Base-by-base conservation (phyloP, 768 basidiomycete species). In the Boletus reticuloceps region DNA sequence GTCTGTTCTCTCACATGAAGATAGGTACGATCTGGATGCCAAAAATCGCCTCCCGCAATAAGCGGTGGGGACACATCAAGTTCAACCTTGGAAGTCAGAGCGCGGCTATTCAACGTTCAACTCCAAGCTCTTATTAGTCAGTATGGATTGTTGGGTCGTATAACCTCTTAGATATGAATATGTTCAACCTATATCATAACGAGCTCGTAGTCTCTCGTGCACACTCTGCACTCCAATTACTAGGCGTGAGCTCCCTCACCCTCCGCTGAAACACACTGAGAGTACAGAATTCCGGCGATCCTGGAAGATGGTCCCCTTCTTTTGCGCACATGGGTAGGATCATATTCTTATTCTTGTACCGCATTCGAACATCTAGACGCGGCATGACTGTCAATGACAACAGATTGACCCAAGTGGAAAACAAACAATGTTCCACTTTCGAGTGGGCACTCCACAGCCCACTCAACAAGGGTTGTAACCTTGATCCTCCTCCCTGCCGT, bases 241-340 rank as follows among this genome's bases (percentile, higher is more conserved):
- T 63, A 12, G 89, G 88, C 6, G 85, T 86, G 4, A 91, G 74
- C 61, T 86, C 83, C 60, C 75, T 75, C 13, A 89, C 82, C 17
- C 85, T 77, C 42, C 77, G 77, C 37, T 74, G 72, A 72, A 91
- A 91, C 20, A 84, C 84, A 13, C 74, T 67, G 37, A 91, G 72
- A 6, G 83, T 83, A 69, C 89, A 91, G 61, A 91, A 84, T 64
- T 90, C 88, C 0, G 89, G 89, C 12, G 76, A 77, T 3, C 86
- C 88, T 4, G 80, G 74, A 8, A 89, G 71, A 62, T 91, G 89
- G 51, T 88, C 80, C 6, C 86, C 86, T 44, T 79, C 74, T 7
- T 78, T 79, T 2, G 84, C 81, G 59, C 89, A 91, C 14, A 83
- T 54, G 0, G 89, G 89, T 6, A 91, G 72, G 3, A 72, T 47